Evolutionary conservation across 2,329 filamentous ascomycete species (phyloP), one percentile per base, ranked within the genome.

Genomic region (Stemphylium beticola): DNA sequence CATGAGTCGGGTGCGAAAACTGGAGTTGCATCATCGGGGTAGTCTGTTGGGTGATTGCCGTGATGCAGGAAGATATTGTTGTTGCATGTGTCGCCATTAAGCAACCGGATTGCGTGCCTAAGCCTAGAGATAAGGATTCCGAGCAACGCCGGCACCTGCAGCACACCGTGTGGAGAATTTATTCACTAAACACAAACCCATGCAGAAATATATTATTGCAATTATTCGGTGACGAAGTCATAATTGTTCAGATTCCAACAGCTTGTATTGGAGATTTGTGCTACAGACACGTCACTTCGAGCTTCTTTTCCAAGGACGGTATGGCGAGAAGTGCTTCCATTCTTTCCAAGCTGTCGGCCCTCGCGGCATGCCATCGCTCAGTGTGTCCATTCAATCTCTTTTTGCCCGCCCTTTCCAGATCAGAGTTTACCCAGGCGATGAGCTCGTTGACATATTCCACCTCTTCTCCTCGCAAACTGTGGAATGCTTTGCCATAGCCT

Each of bases 401-500:
- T 38, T 44, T 39, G 1, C 68, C 69, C 11, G 34, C 34, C 20
- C 53, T 49, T 18, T 47, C 55, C 38, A 72, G 53, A 34, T 74
- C 66, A 4, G 31, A 26, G 57, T 80, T 79, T 6, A 77, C 70
- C 71, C 76, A 76, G 12, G 52, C 65, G 10, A 78, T 54, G 36
- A 80, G 57, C 41, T 77, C 73, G 42, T 73, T 49, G 17, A 78
- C 76, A 71, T 79, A 78, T 18, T 68, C 71, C 22, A 69, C 65
- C 55, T 80, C 75, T 14, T 66, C 62, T 6, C 73, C 72, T 38
- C 64, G 76, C 42, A 83, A 57, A 29, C 75, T 78, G 64, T 82
- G 80, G 48, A 82, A 80, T 1, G 58, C 62, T 44, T 80, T 76
- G 0, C 78, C 79, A 32, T 65, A 68, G 1, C 78, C 78, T 55